Conservation (phyloP, 2,329 filamentous ascomycete genomes). For the Fusarium sp. region DNA sequence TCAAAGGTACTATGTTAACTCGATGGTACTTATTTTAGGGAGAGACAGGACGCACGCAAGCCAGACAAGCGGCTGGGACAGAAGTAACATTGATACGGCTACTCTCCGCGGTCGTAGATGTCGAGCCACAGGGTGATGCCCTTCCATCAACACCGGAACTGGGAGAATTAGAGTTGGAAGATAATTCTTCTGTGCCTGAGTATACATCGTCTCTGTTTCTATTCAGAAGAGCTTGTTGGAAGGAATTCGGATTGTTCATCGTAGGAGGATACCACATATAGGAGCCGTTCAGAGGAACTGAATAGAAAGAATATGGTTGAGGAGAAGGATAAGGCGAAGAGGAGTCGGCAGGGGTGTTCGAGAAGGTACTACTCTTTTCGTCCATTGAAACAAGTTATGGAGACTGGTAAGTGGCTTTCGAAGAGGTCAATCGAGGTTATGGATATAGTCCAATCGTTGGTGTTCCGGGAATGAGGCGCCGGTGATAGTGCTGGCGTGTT, state of each 20-base stretch:
- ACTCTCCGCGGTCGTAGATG: constrained; percentile 36
- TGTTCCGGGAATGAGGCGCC: neutral
- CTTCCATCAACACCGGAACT: constrained; percentile 39
- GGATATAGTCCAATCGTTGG: constrained; percentile 9
- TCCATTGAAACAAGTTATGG: constrained; percentile 23
- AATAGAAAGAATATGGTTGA: constrained; percentile 40
- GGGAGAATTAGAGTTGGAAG: constrained; percentile 45
- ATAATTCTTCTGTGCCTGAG: constrained; percentile 32
- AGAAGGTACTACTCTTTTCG: constrained; percentile 22
- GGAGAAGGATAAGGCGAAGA: constrained; percentile 29
- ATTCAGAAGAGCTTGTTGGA: constrained; percentile 13
- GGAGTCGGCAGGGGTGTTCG: constrained; percentile 22
- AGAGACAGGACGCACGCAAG: constrained; percentile 61
- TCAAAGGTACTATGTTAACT: constrained; percentile 16
- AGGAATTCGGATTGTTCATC: constrained; percentile 27
- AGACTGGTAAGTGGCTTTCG: constrained; percentile 3
- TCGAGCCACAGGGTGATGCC: constrained; percentile 35
- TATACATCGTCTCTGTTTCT: constrained; percentile 32
- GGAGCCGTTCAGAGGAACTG: constrained; percentile 14
- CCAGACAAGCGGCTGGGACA: constrained; percentile 65
- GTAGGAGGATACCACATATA: constrained; percentile 38
- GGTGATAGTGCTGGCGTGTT: constrained; percentile 16
- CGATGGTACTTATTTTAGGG: neutral
- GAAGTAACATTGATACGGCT: constrained; percentile 53
- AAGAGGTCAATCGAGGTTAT: constrained; percentile 5